phyloP scores from a whole-genome alignment of 495 filamentous ascomycete species.

The Neurospora sp. region DNA sequence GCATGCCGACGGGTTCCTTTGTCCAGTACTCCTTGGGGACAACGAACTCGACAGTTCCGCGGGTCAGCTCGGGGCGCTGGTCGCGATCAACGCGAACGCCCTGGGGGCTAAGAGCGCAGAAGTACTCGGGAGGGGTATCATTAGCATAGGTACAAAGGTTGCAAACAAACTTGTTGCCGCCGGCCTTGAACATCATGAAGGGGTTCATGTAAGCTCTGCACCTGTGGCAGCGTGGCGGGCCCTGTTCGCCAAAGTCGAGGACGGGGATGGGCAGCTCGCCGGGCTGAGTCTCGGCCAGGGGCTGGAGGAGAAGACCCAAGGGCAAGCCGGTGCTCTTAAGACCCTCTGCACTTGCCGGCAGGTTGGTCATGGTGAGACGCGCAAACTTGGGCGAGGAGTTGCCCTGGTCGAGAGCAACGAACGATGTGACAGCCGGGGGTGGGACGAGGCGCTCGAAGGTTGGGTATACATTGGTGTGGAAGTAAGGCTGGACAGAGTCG shows the following conservation, averaged over 20 bases:
- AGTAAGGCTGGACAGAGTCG: constrained; percentile 72
- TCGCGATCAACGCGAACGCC: constrained; percentile 81
- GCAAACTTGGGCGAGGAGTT: constrained; percentile 94
- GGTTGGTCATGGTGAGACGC: constrained; percentile 82
- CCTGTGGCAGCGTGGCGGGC: constrained; percentile 85
- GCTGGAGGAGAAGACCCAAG: constrained; percentile 81
- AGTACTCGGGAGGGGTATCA: constrained; percentile 88
- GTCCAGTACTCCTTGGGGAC: constrained; percentile 99
- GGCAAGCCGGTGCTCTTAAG: constrained; percentile 71
- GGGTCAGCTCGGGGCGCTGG: constrained; percentile 79
- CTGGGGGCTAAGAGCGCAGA: constrained; percentile 77
- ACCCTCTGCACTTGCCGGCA: constrained; percentile 74
- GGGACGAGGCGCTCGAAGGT: constrained; percentile 89
- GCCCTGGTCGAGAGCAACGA: constrained; percentile 87
- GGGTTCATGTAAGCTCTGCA: constrained; percentile 98
- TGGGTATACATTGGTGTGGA: constrained; percentile 76
- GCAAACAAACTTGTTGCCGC: constrained; percentile 93
- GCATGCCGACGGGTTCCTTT: constrained; percentile 79
- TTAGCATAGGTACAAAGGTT: constrained; percentile 98
- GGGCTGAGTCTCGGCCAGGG: constrained; percentile 70
- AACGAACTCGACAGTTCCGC: constrained; percentile 89
- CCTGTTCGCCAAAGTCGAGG: constrained; percentile 86
- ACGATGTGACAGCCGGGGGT: constrained; percentile 81
- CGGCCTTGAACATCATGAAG: constrained; percentile 93
- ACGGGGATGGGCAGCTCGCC: constrained; percentile 86